These are phyloP conservation scores for Sicyos edulis DNA, from an alignment of 306 rosid species.

Conservation along the genomic window DNA sequence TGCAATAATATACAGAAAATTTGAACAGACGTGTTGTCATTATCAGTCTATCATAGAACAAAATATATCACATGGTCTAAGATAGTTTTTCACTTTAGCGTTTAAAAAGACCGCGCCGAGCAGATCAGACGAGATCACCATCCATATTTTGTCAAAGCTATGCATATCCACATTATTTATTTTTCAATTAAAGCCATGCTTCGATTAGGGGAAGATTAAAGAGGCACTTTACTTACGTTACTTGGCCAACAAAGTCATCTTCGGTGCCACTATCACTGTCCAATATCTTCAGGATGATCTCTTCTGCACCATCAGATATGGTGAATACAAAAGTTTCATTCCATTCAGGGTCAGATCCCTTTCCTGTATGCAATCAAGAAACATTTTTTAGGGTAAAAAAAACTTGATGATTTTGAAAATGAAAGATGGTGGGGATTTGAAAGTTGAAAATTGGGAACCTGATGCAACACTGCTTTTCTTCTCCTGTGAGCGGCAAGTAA, in stretches of 20 bases:
- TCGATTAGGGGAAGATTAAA: not conserved
- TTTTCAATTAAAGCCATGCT: not conserved
- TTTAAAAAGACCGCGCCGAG: not conserved
- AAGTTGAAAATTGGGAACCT: conserved; percentile 24
- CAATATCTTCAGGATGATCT: conserved; percentile 54
- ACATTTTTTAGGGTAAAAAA: not conserved
- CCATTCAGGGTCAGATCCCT: conserved; percentile 69
- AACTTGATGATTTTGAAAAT: not conserved
- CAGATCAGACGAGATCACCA: not conserved
- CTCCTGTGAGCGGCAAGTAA: conserved; percentile 63
- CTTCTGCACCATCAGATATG: conserved; percentile 46
- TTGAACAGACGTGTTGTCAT: not conserved
- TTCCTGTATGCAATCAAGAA: conserved; percentile 32
- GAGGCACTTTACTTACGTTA: conserved; percentile 38
- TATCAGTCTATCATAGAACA: not conserved
- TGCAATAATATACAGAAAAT: conserved; percentile 17
- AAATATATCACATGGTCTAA: not conserved
- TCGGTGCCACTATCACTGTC: conserved; percentile 44
- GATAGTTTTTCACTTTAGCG: not conserved
- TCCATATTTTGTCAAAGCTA: not conserved
- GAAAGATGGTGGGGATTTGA: not conserved
- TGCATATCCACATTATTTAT: not conserved
- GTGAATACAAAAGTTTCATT: conserved; percentile 60
- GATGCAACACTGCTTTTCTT: conserved; percentile 65
- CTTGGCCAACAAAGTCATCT: conserved; percentile 66